Conservation (phyloP, 495 filamentous ascomycete species). For the Aspergillus biplanus region DNA sequence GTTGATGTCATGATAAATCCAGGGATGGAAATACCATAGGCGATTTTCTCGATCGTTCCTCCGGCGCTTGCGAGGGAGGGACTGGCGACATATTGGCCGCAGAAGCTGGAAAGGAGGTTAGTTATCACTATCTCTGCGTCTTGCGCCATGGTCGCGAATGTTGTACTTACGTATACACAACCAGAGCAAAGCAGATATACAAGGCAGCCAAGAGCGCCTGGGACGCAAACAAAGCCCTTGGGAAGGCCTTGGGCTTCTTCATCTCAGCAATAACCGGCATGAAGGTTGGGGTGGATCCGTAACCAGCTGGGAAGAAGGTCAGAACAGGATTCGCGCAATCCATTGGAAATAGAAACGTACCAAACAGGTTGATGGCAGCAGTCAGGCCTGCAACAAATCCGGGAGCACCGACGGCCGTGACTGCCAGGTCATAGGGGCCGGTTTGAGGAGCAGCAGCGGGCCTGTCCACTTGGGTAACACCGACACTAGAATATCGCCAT, state of each 20-base stretch:
- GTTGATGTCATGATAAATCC: conserved; percentile 59
- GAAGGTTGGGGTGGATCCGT: conserved; percentile 57
- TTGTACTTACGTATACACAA: conserved; percentile 58
- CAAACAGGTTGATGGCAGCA: not conserved
- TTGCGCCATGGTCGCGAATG: too few species aligned
- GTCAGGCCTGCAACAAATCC: conserved; percentile 32
- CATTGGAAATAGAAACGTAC: not conserved
- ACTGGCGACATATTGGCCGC: conserved; percentile 63
- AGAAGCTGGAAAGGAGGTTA: conserved; percentile 45
- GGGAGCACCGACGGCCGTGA: conserved; percentile 29
- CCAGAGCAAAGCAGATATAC: conserved; percentile 54
- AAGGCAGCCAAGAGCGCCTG: conserved; percentile 63
- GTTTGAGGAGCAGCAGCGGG: conserved; percentile 40
- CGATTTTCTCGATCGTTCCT: conserved; percentile 59
- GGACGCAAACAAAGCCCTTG: conserved; percentile 63
- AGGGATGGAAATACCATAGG: conserved; percentile 74
- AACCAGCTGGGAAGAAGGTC: not conserved
- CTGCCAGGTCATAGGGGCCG: conserved; percentile 51
- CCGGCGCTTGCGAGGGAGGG: conserved; percentile 72
- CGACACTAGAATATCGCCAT: conserved; percentile 21
- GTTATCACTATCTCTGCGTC: not conserved
- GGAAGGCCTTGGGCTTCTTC: conserved; percentile 64
- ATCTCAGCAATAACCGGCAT: conserved; percentile 77
- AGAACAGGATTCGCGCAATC: not conserved
- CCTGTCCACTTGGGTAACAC: conserved; percentile 42